Conservation (phyloP, 768 basidiomycete genomes). For the Pisolithus marmoratus region DNA sequence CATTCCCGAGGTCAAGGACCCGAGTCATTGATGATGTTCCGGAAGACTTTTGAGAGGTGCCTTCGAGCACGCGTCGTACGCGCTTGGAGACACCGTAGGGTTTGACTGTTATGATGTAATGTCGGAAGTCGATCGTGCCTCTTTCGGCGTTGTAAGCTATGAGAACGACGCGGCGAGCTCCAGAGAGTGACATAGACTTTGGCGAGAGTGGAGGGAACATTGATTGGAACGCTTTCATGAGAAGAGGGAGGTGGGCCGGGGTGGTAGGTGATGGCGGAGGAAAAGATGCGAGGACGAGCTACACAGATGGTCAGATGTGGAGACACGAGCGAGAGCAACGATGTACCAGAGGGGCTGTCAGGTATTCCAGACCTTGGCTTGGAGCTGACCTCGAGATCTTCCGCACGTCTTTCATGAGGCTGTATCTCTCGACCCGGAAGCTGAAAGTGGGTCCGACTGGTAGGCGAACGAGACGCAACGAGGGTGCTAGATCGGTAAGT, state of each 20-base stretch:
- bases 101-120: conserved; percentile 93
- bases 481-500: conserved; percentile 78
- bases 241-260: conserved; percentile 79
- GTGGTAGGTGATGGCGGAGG: conserved; percentile 68
- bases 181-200: conserved; percentile 71
- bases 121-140: conserved; percentile 86
- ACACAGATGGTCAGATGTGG: conserved; percentile 4
- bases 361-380: conserved; percentile 83
- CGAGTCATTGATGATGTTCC: conserved; percentile 25
- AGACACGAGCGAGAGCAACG: neutral
- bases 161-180: conserved; percentile 91
- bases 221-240: conserved; percentile 95
- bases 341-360: conserved; percentile 85
- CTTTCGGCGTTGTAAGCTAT: conserved; percentile 85
- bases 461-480: conserved; percentile 79
- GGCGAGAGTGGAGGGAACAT: conserved; percentile 92
- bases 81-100: conserved; percentile 91
- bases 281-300: conserved; percentile 92
- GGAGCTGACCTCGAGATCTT: conserved; percentile 60
- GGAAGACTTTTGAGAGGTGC: conserved; percentile 32
- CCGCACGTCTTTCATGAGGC: conserved; percentile 79
- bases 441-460: conserved; percentile 91
- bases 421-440: conserved; percentile 90
- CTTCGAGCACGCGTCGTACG: conserved; percentile 81
- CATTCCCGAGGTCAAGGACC: conserved; percentile 77